A percentile compares a stretch with the other conserved stretches of the same genome.
Evolutionary conservation across 345 rosid species (phyloP).

Genomic region (Eucalyptus dawsonii): DNA sequence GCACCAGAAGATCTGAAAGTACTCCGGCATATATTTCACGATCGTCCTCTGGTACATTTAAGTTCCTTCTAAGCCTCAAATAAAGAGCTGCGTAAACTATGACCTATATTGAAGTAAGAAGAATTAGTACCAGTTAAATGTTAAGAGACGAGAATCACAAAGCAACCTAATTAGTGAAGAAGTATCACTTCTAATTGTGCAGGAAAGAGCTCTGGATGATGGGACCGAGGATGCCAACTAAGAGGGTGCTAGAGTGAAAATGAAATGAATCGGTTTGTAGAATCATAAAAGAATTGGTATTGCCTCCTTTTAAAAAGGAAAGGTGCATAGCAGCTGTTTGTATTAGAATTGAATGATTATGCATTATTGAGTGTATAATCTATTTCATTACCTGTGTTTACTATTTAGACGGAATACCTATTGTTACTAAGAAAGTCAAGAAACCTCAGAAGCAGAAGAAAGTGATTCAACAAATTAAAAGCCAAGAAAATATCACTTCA

Average conservation of each 20-base stretch:
- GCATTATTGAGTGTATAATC: not conserved
- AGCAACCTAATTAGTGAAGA: not conserved
- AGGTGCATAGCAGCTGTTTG: not conserved
- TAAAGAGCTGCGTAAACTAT: slow-evolving; percentile 50
- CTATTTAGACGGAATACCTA: not conserved
- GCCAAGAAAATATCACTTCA: not conserved
- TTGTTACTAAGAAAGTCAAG: not conserved
- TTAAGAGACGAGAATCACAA: not conserved
- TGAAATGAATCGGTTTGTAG: not conserved
- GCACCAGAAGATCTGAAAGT: slow-evolving; percentile 40
- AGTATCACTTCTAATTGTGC: not conserved
- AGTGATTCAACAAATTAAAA: not conserved
- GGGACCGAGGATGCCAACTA: not conserved
- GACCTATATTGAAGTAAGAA: slow-evolving; percentile 27
- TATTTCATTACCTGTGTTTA: not conserved
- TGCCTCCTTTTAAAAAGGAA: not conserved
- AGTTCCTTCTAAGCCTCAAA: slow-evolving; percentile 36
- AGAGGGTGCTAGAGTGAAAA: not conserved
- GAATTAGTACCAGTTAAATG: not conserved
- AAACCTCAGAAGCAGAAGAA: not conserved
- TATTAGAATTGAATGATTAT: not conserved
- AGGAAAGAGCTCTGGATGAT: not conserved
- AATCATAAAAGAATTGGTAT: not conserved
- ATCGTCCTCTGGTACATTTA: slow-evolving; percentile 11
- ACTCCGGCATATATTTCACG: slow-evolving; percentile 40